These are phyloP conservation scores for Aspergillus taichungensis DNA, from an alignment of 495 filamentous ascomycete species.

Conservation along the genomic window DNA sequence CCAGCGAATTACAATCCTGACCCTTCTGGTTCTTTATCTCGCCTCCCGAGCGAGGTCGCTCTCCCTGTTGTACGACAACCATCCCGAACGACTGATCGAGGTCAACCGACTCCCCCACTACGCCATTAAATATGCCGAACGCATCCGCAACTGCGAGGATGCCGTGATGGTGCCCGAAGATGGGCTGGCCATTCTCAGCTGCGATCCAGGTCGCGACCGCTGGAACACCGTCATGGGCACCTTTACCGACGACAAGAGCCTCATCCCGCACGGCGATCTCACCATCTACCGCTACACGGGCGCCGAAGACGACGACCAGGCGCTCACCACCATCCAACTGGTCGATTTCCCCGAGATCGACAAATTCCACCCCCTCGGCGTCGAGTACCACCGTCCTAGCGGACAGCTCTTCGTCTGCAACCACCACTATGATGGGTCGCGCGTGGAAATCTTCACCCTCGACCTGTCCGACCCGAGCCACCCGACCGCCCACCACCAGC, in stretches of 20 bases:
- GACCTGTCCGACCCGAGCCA: constrained; percentile 11
- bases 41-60: too few relatives aligned
- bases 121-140: constrained; percentile 24
- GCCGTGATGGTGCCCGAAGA: constrained; percentile 24
- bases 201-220: constrained; percentile 33
- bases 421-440: constrained; percentile 24
- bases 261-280: constrained; percentile 21
- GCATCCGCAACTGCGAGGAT: constrained; percentile 41
- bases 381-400: constrained; percentile 29
- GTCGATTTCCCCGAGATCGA: constrained; percentile 15
- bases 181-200: constrained; percentile 30
- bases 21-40: too few relatives aligned
- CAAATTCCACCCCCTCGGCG: constrained; percentile 38
- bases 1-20: too few relatives aligned
- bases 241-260: constrained; percentile 7
- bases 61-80: constrained; percentile 7
- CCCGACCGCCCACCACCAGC: constrained; percentile 20
- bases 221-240: constrained; percentile 45
- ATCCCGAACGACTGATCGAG: constrained; percentile 14
- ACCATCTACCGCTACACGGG: constrained; percentile 28
- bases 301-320: constrained; percentile 9
- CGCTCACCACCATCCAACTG: constrained; percentile 22
- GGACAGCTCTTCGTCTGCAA: constrained; percentile 25
- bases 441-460: constrained; percentile 43
- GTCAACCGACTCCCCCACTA: constrained; percentile 20